phyloP scores from a whole-genome alignment of 202 grass and related monocot genomes.

The Miscanthus sacchariflorus region DNA sequence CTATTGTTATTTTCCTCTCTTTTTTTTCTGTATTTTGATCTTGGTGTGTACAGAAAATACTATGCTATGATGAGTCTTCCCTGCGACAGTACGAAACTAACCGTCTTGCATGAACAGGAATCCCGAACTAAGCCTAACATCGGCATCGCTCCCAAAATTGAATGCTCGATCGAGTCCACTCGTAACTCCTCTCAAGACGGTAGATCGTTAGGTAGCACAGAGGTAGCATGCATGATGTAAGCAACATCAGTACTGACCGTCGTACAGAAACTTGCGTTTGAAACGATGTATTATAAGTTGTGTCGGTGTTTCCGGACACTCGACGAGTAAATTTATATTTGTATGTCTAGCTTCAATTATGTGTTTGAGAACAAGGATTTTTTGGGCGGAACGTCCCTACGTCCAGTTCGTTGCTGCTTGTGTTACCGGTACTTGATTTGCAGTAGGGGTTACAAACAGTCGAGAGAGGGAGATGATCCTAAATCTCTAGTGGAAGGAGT shows the following conservation, averaged over 20 bases:
- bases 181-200: not conserved
- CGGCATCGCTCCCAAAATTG: not conserved
- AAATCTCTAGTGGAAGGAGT: no score
- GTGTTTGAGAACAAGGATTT: no score
- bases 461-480: no score
- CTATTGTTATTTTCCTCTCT: no score
- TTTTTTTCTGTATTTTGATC: not conserved
- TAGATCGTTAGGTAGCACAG: constrained; percentile 7
- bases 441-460: no score
- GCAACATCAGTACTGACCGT: not conserved
- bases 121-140: constrained; percentile 3
- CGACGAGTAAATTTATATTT: no score
- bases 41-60: not conserved
- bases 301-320: no score
- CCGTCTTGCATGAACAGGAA: constrained; percentile 29
- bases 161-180: not conserved
- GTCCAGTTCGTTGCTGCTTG: no score
- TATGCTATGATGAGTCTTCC: not conserved
- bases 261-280: constrained; percentile 15
- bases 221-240: not conserved
- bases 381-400: no score
- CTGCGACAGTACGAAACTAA: not conserved
- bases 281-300: not conserved
- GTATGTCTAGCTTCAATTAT: no score
- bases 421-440: no score